A percentile compares a stretch with the other conserved stretches of the same genome.
phyloP scores from a whole-genome alignment of 768 basidiomycete species.

The Leucocoprinus leucothites region DNA sequence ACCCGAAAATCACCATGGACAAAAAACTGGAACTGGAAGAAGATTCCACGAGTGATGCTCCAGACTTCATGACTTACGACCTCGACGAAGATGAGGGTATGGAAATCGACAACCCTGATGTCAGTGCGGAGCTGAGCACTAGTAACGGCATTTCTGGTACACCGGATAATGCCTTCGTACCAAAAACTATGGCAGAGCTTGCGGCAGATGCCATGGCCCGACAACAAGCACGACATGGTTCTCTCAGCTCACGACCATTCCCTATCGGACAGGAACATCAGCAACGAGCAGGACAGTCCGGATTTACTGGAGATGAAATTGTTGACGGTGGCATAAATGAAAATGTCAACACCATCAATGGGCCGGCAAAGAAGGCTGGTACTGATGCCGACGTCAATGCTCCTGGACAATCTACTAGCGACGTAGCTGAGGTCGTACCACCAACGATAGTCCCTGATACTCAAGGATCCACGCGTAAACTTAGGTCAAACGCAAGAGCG shows the following conservation, averaged over 20 bases:
- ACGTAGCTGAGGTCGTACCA: too few relatives aligned
- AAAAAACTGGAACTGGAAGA: slow-evolving; percentile 16
- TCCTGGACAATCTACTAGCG: background rate
- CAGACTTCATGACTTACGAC: slow-evolving; percentile 31
- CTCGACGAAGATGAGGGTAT: slow-evolving; percentile 21
- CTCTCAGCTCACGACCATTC: background rate
- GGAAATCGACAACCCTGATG: background rate
- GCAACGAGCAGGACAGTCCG: background rate
- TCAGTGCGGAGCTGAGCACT: background rate
- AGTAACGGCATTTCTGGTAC: background rate
- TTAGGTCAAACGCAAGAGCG: background rate
- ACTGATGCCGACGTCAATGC: slow-evolving; percentile 9
- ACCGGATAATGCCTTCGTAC: background rate
- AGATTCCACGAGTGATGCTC: slow-evolving; percentile 11
- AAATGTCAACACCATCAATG: slow-evolving; percentile 13
- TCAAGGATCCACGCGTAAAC: background rate
- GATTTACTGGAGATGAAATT: slow-evolving; percentile 12
- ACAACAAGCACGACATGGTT: background rate
- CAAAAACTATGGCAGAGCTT: slow-evolving; percentile 9
- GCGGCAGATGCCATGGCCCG: background rate
- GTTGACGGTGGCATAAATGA: slow-evolving; percentile 13
- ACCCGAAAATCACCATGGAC: background rate
- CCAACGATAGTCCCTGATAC: too few relatives aligned
- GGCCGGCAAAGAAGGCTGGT: background rate
- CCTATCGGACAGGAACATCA: background rate